Percentiles rank a stretch among this genome's conserved stretches.
These are phyloP conservation scores for Simplicillium aogashimaense DNA, from an alignment of 2,329 filamentous ascomycete species.

Conservation along the genomic window DNA sequence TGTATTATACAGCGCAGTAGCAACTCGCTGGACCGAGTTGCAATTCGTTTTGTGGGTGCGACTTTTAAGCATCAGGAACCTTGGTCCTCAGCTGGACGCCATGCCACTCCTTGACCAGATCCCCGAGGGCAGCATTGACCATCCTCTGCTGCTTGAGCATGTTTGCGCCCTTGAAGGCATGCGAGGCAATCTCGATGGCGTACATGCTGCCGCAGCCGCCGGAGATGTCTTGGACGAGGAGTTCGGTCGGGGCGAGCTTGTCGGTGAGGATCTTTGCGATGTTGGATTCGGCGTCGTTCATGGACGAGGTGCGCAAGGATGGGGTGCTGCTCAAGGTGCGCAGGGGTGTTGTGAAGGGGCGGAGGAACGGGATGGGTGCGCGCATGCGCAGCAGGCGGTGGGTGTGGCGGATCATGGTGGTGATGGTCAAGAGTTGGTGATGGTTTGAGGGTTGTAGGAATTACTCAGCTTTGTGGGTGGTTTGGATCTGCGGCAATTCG, in stretches of 20 bases:
- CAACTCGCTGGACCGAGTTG: too few relatives aligned
- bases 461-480: too few relatives aligned
- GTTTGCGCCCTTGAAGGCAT: constrained; percentile 57
- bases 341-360: too few relatives aligned
- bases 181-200: constrained; percentile 65
- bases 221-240: constrained; percentile 67
- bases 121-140: constrained; percentile 65
- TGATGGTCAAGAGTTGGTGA: too few relatives aligned
- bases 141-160: constrained; percentile 77
- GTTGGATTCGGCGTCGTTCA: constrained; percentile 42
- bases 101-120: constrained; percentile 74
- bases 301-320: constrained; percentile 9
- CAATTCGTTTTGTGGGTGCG: too few relatives aligned
- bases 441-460: too few relatives aligned
- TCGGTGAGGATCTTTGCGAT: constrained; percentile 45
- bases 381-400: too few relatives aligned
- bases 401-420: too few relatives aligned
- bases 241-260: constrained; percentile 39
- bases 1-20: too few relatives aligned
- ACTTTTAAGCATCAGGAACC: constrained; percentile 17
- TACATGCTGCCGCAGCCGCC: constrained; percentile 86
- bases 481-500: too few relatives aligned
- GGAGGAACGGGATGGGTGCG: too few relatives aligned
- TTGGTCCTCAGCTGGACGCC: constrained; percentile 72
- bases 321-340: too few relatives aligned